Evolutionary conservation across 768 basidiomycete species (phyloP), one percentile per base, ranked within the genome.

Genomic region (Serendipita sp.): DNA sequence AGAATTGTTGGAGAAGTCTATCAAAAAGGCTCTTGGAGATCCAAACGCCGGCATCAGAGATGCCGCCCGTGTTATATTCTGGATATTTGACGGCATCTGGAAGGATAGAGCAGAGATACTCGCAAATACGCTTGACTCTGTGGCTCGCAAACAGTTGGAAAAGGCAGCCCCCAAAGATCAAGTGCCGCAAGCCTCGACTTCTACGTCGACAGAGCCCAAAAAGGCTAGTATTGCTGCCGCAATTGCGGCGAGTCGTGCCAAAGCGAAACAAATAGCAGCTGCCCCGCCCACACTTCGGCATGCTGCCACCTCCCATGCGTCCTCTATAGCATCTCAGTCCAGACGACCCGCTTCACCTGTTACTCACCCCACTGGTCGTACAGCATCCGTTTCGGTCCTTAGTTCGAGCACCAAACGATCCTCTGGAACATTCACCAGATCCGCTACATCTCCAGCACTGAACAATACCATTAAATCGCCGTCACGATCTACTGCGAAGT

Each of bases 191-290:
- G 77, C 79, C 2, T 71, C 76, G 2, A 80, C 81, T 5, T 81
- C 85, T 16, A 81, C 81, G 60, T 7, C 30, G 9, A 24, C 53
- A 3, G 73, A 71, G 61, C 71, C 72, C 61, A 92, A 91, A 75
- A 92, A 92, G 72, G 82, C 81, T 48, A 90, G 88, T 63, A 77
- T 93, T 62, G 85, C 88, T 42, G 88, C 91, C 7, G 83, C 89
- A 24, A 88, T 94, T 68, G 92, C 92, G 42, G 90, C 92, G 22
- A 93, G 88, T 70, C 81, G 91, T 24, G 89, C 86, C 16, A 94
- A 90, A 70, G 88, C 89, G 16, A 90, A 84, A 68, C 85, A 82
- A 22, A 89, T 89, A 64, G 88, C 90, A 2, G 84, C 78, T 33
- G 86, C 88, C 7, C 90, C 90, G 20, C 90, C 90, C 2, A 80